phyloP scores from a whole-genome alignment of 495 filamentous ascomycete species.

The Penicillium herquei region DNA sequence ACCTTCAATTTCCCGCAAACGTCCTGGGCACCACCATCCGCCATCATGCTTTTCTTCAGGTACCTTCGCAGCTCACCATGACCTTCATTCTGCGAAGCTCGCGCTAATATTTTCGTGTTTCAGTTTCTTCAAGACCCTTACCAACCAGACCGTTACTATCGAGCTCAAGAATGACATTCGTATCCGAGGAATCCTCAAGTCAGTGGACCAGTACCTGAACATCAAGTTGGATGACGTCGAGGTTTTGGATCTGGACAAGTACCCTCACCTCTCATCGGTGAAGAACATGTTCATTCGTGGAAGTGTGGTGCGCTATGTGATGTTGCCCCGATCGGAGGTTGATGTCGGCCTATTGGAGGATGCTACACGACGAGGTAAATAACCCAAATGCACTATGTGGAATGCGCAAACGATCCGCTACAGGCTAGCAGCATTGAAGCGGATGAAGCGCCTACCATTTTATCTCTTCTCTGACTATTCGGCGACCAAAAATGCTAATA shows the following conservation, averaged over 20 bases:
- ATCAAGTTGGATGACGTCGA: slow-evolving; percentile 96
- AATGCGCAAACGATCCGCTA: background rate
- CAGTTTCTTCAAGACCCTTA: slow-evolving; percentile 99
- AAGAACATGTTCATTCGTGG: slow-evolving; percentile 98
- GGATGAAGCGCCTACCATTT: no score
- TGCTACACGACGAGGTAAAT: slow-evolving; percentile 87
- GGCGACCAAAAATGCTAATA: slow-evolving; percentile 7
- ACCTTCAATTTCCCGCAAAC: background rate
- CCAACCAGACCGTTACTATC: slow-evolving; percentile 93
- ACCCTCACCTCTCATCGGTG: slow-evolving; percentile 90
- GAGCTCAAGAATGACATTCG: slow-evolving; percentile 99
- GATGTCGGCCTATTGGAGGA: slow-evolving; percentile 92
- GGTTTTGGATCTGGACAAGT: slow-evolving; percentile 86
- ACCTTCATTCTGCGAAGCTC: no score
- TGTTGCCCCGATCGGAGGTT: slow-evolving; percentile 82
- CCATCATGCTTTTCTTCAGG: slow-evolving; percentile 52
- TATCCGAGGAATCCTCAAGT: slow-evolving; percentile 91
- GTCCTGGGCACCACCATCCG: slow-evolving; percentile 1
- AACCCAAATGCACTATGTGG: background rate
- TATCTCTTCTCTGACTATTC: no score
- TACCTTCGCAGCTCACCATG: slow-evolving; percentile 10
- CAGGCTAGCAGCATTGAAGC: no score
- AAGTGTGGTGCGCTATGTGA: slow-evolving; percentile 93
- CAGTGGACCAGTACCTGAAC: slow-evolving; percentile 97
- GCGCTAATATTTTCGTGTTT: no score